phyloP scores from a whole-genome alignment of 306 rosid species.

The Carpinus fangiana region DNA sequence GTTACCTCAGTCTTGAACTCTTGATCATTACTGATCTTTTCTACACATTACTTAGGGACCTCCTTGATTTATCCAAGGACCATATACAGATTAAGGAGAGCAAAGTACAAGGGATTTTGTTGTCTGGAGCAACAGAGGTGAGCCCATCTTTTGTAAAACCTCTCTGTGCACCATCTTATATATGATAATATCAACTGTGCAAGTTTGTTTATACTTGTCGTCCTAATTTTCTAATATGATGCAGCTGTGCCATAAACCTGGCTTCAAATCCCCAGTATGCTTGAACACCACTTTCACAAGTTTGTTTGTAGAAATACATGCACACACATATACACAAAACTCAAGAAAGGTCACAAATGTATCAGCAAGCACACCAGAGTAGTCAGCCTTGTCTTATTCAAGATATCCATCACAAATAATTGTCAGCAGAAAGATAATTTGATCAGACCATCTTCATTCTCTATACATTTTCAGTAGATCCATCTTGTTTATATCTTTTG shows the following conservation, averaged over 20 bases:
- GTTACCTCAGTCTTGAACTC: background rate
- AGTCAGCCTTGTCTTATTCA: too few species aligned
- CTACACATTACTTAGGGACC: constrained; percentile 52
- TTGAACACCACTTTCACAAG: background rate
- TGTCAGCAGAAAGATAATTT: background rate
- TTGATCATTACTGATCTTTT: background rate
- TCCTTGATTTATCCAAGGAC: constrained; percentile 74
- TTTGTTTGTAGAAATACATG: background rate
- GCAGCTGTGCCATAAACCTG: background rate
- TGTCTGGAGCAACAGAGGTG: constrained; percentile 71
- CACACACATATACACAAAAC: background rate
- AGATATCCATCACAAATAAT: background rate
- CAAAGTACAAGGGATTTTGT: constrained; percentile 68
- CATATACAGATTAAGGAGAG: constrained; percentile 80
- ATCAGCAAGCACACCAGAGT: background rate
- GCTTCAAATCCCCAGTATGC: background rate
- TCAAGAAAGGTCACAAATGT: background rate
- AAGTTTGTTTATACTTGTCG: too few species aligned
- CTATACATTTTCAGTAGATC: background rate
- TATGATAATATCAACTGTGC: background rate
- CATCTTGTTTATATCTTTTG: background rate
- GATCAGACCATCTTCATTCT: background rate
- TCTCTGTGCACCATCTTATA: background rate
- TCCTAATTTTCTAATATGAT: background rate
- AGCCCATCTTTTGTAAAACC: constrained; percentile 23